phyloP scores from a whole-genome alignment of 2,329 filamentous ascomycete genomes.

The Diaporthe batatas region DNA sequence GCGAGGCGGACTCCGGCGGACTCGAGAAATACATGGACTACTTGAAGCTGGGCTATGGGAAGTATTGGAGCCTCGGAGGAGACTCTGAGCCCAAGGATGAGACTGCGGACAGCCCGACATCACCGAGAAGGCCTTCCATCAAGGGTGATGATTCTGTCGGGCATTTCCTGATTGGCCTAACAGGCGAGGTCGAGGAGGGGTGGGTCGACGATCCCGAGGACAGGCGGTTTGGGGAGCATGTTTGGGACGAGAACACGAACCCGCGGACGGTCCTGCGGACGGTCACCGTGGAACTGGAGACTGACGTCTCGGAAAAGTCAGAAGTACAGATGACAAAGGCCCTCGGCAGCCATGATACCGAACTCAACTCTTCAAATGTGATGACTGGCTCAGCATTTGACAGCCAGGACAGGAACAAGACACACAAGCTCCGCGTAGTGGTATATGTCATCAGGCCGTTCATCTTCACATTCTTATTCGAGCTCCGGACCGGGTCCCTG shows the following conservation, averaged over 20 bases:
- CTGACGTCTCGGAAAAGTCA: conserved; percentile 53
- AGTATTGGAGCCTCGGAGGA: conserved; percentile 68
- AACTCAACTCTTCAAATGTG: conserved; percentile 42
- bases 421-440: conserved; percentile 73
- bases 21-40: conserved; percentile 72
- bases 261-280: conserved; percentile 74
- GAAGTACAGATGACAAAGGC: conserved; percentile 62
- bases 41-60: conserved; percentile 76
- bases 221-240: conserved; percentile 50
- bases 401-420: conserved; percentile 66
- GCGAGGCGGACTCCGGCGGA: conserved; percentile 52
- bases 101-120: conserved; percentile 25
- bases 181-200: conserved; percentile 71
- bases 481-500: conserved; percentile 69
- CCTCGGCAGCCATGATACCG: conserved; percentile 56
- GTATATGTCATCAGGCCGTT: conserved; percentile 82
- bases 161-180: conserved; percentile 76
- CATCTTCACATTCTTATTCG: conserved; percentile 82
- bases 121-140: conserved; percentile 29
- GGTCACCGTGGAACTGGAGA: conserved; percentile 74
- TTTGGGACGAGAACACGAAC: conserved; percentile 54
- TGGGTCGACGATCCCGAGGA: conserved; percentile 49
- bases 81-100: conserved; percentile 36
- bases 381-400: conserved; percentile 50
- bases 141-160: conserved; percentile 50